Percentiles rank a stretch among this genome's conserved stretches.
phyloP scores from a whole-genome alignment of 768 basidiomycete species.

The Clitopilus passeckerianus region DNA sequence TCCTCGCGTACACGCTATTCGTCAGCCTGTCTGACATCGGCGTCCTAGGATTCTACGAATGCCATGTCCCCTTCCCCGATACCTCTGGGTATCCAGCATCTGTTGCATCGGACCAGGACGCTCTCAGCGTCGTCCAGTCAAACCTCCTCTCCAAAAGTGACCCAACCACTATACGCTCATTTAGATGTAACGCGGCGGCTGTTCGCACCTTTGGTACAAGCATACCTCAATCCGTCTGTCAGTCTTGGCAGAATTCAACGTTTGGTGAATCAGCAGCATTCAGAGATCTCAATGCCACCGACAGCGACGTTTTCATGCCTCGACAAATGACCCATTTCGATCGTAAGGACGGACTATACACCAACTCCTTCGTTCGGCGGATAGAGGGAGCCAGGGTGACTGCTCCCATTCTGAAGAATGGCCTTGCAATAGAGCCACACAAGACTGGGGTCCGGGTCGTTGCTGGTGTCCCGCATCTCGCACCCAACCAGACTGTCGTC shows the following conservation, averaged over 20 bases:
- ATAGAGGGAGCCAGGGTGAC: neutral
- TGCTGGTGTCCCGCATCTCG: neutral
- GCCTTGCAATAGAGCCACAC: neutral
- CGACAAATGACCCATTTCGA: neutral
- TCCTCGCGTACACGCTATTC: constrained; percentile 7
- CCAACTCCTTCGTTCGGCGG: neutral
- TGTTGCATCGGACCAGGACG: constrained; percentile 7
- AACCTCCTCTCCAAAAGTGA: constrained; percentile 9
- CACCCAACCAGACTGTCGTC: neutral
- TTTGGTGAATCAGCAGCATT: neutral
- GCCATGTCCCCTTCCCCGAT: constrained; percentile 9
- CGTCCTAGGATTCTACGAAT: constrained; percentile 9
- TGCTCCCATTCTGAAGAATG: neutral
- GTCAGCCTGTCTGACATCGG: constrained; percentile 9
- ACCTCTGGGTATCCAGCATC: constrained; percentile 13
- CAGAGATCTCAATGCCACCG: neutral
- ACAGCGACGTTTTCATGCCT: constrained; percentile 1
- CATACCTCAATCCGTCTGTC: neutral
- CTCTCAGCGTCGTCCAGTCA: constrained; percentile 3
- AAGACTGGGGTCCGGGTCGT: neutral
- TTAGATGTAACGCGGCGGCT: constrained; percentile 6
- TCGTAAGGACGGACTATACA: neutral
- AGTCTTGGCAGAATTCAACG: neutral
- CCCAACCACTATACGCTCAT: constrained; percentile 5
- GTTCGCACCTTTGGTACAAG: neutral